Evolutionary conservation across 2,329 filamentous ascomycete genomes (phyloP).

Genomic region (Fusarium austroafricanum): DNA sequence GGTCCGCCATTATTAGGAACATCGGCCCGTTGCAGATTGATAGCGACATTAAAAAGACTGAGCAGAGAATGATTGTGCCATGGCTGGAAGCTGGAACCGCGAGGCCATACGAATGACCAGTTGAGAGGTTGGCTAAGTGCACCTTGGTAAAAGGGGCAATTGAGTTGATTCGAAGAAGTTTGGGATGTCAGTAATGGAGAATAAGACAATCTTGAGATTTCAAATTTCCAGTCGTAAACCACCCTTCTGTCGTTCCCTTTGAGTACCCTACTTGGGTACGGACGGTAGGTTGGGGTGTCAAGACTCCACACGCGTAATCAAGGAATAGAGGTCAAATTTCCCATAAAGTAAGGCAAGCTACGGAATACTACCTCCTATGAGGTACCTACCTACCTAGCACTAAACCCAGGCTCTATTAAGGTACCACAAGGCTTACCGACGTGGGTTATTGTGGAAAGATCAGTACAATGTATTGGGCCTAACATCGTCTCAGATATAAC

Average conservation of each 20-base stretch:
- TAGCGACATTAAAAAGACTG: background rate
- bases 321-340: constrained; percentile 1
- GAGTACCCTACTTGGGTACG: background rate
- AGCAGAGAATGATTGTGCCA: background rate
- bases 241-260: background rate
- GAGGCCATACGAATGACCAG: background rate
- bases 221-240: background rate
- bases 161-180: background rate
- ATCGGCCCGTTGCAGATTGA: constrained; percentile 43
- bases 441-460: constrained; percentile 1
- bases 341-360: background rate
- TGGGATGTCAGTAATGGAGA: background rate
- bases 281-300: too few relatives aligned
- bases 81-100: background rate
- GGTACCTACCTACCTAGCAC: background rate
- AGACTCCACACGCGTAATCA: background rate
- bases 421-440: background rate
- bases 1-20: constrained; percentile 19
- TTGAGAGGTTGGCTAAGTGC: background rate
- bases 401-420: constrained; percentile 1
- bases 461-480: constrained; percentile 5
- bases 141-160: background rate
- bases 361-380: background rate
- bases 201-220: background rate
- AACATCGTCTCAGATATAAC: constrained; percentile 32